These are phyloP conservation scores for Sophora flavescens DNA, from an alignment of 306 rosid species.

Conservation along the genomic window DNA sequence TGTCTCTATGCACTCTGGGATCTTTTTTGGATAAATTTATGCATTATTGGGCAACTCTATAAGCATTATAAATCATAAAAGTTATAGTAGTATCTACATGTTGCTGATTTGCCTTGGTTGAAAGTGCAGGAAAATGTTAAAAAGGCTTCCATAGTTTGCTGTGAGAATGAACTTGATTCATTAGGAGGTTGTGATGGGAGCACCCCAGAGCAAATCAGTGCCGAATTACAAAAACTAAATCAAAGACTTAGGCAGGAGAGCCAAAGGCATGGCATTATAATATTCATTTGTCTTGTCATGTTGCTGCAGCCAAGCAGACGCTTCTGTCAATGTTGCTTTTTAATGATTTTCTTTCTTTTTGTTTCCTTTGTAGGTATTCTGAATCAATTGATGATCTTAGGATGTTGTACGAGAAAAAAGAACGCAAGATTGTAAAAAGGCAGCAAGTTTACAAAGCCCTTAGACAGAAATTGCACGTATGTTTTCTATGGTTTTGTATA, in stretches of 20 bases:
- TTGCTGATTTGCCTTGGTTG: slow-evolving; percentile 41
- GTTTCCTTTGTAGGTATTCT: slow-evolving; percentile 58
- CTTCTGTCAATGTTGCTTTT: neutral
- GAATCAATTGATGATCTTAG: slow-evolving; percentile 88
- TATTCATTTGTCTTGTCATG: slow-evolving; percentile 26
- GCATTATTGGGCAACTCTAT: slow-evolving; percentile 2
- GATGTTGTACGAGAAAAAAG: slow-evolving; percentile 67
- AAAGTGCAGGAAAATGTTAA: slow-evolving; percentile 67
- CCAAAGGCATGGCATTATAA: slow-evolving; percentile 55
- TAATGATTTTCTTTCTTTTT: slow-evolving; percentile 16
- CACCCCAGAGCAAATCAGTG: slow-evolving; percentile 83
- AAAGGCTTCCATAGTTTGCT: slow-evolving; percentile 85
- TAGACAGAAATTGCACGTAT: slow-evolving; percentile 61
- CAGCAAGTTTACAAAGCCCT: slow-evolving; percentile 70
- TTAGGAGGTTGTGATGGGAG: slow-evolving; percentile 70
- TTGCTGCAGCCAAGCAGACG: slow-evolving; percentile 35
- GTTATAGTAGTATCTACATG: slow-evolving; percentile 13
- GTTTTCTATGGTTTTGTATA: slow-evolving; percentile 32
- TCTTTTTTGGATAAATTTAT: neutral
- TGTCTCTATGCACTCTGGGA: slow-evolving; percentile 5
- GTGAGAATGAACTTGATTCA: slow-evolving; percentile 69
- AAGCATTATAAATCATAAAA: slow-evolving; percentile 4
- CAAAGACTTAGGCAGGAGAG: slow-evolving; percentile 74
- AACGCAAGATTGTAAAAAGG: slow-evolving; percentile 66
- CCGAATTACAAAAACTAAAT: slow-evolving; percentile 64